phyloP scores from a whole-genome alignment of 208 protist genomes.

The Leishmania turanica region DNA sequence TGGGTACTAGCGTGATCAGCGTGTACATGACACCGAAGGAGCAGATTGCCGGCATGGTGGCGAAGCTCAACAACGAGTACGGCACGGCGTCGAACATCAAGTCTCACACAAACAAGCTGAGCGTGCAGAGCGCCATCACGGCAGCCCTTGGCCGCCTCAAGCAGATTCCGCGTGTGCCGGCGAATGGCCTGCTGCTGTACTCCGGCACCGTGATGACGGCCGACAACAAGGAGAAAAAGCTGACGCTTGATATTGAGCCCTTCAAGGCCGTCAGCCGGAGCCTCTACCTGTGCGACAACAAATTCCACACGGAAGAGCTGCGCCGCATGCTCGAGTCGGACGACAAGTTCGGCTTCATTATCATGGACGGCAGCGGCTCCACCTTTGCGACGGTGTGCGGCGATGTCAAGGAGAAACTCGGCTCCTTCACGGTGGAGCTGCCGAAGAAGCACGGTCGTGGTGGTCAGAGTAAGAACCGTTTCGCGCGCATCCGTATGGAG shows the following conservation, averaged over 20 bases:
- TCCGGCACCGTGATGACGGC: conserved; percentile 99
- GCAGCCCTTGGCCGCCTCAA: conserved; percentile 92
- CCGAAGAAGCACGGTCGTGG: conserved; percentile 99
- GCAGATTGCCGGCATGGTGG: conserved; percentile 96
- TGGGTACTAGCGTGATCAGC: conserved; percentile 99
- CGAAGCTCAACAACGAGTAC: conserved; percentile 99
- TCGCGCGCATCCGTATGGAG: conserved; percentile 99
- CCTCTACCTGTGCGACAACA: conserved; percentile 99
- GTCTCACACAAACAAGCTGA: conserved; percentile 98
- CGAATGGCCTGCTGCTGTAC: conserved; percentile 99
- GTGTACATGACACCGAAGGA: conserved; percentile 99
- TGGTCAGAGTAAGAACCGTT: conserved; percentile 99
- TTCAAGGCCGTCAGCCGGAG: conserved; percentile 99
- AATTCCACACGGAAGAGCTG: conserved; percentile 98
- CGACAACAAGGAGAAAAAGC: conserved; percentile 99
- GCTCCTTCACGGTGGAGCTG: conserved; percentile 99
- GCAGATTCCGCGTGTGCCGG: conserved; percentile 92
- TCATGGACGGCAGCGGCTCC: conserved; percentile 99
- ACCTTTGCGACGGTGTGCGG: conserved; percentile 98
- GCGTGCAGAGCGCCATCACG: conserved; percentile 92
- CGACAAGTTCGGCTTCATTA: conserved; percentile 99
- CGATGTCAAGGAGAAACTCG: conserved; percentile 97
- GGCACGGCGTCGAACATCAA: conserved; percentile 99
- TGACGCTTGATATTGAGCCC: conserved; percentile 99
- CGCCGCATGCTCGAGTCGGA: conserved; percentile 98